Base-by-base conservation (phyloP, 176 grass and related monocot genomes). In the Hordeum marinum region DNA sequence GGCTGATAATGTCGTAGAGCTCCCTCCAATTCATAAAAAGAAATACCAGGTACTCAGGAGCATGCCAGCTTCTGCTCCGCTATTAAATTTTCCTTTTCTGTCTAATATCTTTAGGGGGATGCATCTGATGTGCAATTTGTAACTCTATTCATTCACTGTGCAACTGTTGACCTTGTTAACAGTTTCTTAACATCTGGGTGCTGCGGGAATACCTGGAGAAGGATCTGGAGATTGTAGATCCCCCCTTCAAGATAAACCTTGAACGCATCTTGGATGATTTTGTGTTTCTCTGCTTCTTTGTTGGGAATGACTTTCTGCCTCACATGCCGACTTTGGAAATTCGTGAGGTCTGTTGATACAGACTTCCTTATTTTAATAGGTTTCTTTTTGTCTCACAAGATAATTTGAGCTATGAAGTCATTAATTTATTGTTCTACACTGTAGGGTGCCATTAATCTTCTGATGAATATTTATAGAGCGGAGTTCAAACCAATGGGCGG, bases 291-390 rank as follows among this genome's bases (percentile, higher is more conserved):
- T 98, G 96, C 69, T 98, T 98, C 83, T 98, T 99, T 90, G 96
- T 99, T 90, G 96, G 93, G 32, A 99, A 99, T 84, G 96, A 99
- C 79, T 99, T 99, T 77, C 90, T 94, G 8, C 96, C 96, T 65
- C 96, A 99, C 86, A 99, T 99, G 93, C 93, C 96, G 1, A 99
- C 91, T 72, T 89, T 98, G 83, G 96, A 98, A 70, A 98, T 98
- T 89, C 96, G 96, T 0, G 96, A 99, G 96, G 96, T 99, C 87
- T 84, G 81, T 90, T 79, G n/a, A 72, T 72, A 41, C 37, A 46
- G 1, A 24, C 21, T 50, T 66, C 1, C 32, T 21, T 80, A 84
- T 78, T 58, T 46, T 48, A 26, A 13, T 37, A 68, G 1, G 9
- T 52, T 69, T 27, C 46, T 6, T 80, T 68, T 81, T 43, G 60